These are phyloP conservation scores for Carpinus fangiana DNA, from an alignment of 306 rosid genomes.

Conservation along the genomic window DNA sequence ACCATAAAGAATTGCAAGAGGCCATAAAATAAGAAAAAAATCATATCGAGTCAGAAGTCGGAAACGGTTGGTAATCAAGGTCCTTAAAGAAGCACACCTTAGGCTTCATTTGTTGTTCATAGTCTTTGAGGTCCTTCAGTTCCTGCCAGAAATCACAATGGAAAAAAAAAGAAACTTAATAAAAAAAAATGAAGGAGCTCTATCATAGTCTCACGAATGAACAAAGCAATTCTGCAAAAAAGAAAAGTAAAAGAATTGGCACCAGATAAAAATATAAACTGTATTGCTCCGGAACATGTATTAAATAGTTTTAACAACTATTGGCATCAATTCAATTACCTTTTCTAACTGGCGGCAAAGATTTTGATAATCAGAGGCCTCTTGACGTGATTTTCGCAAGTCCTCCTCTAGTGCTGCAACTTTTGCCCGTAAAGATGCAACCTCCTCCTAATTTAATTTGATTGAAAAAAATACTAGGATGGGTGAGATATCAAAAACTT, in stretches of 20 bases:
- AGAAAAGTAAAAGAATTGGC: not conserved
- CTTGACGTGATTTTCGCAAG: slow-evolving; percentile 71
- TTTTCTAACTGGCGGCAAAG: slow-evolving; percentile 60
- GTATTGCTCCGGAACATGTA: slow-evolving; percentile 6
- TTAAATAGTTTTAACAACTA: not conserved
- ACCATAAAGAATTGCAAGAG: not conserved
- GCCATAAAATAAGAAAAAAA: slow-evolving; percentile 4
- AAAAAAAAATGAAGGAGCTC: slow-evolving; percentile 22
- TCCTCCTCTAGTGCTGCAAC: slow-evolving; percentile 82
- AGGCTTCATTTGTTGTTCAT: slow-evolving; percentile 87
- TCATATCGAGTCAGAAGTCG: slow-evolving; percentile 16
- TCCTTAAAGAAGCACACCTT: slow-evolving; percentile 56
- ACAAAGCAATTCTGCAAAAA: not conserved
- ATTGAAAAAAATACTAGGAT: slow-evolving; percentile 8
- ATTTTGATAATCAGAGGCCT: slow-evolving; percentile 60
- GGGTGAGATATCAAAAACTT: slow-evolving; percentile 9
- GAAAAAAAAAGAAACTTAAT: slow-evolving; percentile 30
- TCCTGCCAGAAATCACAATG: slow-evolving; percentile 60
- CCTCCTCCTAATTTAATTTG: slow-evolving; percentile 67
- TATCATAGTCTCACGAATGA: slow-evolving; percentile 1
- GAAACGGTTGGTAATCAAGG: slow-evolving; percentile 11
- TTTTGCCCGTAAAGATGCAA: slow-evolving; percentile 63
- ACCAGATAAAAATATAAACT: not conserved
- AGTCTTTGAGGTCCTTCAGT: slow-evolving; percentile 73
- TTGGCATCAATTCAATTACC: slow-evolving; percentile 41